Evolutionary conservation across 176 grass and related monocot species (phyloP).

Genomic region (Oryza officinalis): DNA sequence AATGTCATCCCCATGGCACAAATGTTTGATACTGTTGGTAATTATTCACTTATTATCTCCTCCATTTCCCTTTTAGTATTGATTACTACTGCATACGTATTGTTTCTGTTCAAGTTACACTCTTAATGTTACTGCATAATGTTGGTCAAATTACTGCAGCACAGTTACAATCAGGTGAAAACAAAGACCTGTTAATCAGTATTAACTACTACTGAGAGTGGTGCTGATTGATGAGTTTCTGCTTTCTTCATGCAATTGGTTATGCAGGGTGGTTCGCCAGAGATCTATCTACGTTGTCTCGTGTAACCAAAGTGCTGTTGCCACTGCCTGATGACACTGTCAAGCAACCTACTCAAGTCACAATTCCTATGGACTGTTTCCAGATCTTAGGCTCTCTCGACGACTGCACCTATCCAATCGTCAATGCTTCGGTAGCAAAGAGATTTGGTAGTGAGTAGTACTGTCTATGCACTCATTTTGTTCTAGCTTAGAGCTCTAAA

Average conservation of each 20-base stretch:
- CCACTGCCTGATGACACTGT: conserved; percentile 40
- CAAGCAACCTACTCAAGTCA: conserved; percentile 49
- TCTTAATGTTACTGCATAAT: too few relatives aligned
- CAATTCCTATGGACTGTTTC: conserved; percentile 76
- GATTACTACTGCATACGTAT: too few relatives aligned
- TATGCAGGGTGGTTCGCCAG: conserved; percentile 82
- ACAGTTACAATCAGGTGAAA: too few relatives aligned
- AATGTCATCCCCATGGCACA: conserved; percentile 80
- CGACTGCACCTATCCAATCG: conserved; percentile 58
- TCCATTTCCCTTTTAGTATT: too few relatives aligned
- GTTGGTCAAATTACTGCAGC: too few relatives aligned
- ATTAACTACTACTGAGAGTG: too few relatives aligned
- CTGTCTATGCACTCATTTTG: not conserved
- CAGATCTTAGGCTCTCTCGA: conserved; percentile 53
- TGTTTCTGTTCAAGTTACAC: too few relatives aligned
- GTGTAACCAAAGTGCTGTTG: conserved; percentile 53
- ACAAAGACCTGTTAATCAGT: too few relatives aligned
- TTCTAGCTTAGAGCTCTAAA: not conserved
- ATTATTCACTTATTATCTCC: not conserved
- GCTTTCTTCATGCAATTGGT: not conserved
- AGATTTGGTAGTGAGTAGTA: conserved; percentile 62
- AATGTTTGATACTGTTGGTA: conserved; percentile 89
- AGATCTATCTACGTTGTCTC: conserved; percentile 59
- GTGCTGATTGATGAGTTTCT: too few relatives aligned
- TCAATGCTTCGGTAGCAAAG: conserved; percentile 57